phyloP scores from a whole-genome alignment of 495 filamentous ascomycete genomes.

The Immersiella caudata region DNA sequence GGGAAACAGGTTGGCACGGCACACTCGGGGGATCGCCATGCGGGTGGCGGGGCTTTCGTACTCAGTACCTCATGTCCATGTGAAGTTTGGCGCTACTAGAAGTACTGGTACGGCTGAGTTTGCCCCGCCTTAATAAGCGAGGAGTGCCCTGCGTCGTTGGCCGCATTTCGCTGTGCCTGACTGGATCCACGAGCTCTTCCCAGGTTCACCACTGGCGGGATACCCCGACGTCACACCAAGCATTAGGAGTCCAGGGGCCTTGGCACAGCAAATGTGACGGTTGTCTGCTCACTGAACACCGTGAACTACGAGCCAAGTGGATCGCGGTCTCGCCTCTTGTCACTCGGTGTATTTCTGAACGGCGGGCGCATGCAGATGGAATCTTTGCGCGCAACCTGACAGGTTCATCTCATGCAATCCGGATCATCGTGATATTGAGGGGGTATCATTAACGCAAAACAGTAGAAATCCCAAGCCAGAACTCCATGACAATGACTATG shows the following conservation, averaged over 20 bases:
- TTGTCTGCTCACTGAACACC: not conserved
- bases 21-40: not conserved
- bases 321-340: not conserved
- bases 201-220: not conserved
- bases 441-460: not conserved
- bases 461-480: not conserved
- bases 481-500: not conserved
- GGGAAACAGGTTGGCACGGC: constrained; percentile 6
- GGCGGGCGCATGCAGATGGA: too few relatives aligned
- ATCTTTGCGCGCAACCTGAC: not conserved
- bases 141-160: constrained; percentile 7
- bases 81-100: not conserved
- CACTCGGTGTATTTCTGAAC: too few relatives aligned
- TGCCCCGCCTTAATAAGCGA: constrained; percentile 10
- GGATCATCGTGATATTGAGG: not conserved
- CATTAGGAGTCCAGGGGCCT: not conserved
- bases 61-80: not conserved
- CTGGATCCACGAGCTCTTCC: constrained; percentile 17
- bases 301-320: not conserved
- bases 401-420: not conserved
- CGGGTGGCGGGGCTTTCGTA: not conserved
- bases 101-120: not conserved
- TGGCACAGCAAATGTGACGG: not conserved
- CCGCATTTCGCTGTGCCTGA: constrained; percentile 19
- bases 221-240: constrained; percentile 3